Base-by-base conservation (phyloP, 2,329 filamentous ascomycete species). In the Aspergillus melleus region DNA sequence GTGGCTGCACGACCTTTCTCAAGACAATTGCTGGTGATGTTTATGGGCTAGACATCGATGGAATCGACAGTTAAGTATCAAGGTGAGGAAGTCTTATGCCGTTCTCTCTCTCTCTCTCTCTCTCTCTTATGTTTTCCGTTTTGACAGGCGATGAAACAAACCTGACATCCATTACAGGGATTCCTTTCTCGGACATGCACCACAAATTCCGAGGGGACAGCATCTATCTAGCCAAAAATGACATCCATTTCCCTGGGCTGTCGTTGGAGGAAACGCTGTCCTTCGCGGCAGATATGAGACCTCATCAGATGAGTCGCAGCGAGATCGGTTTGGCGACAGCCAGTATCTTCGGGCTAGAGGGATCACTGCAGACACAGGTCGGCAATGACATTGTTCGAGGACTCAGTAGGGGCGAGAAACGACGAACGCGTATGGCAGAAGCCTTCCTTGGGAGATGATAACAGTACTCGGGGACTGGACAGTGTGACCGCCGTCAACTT, bases 181-280 rank as follows among this genome's bases (percentile, higher is more conserved):
- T 61, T 24, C 57, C 55, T 11, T 16, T 78, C 85, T 62, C 55
- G 22, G 54, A 61, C 12, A 63, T 63, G 58, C 51, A 56, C 22
- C 56, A 58, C 16, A 51, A 63, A 10, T 57, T 50, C 44, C 58
- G 61, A 29, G 90, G 90, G 63, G 90, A 94, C 74, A 89, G 88
- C 61, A 91, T 92, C 72, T 93, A 93, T 78, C 91, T 89, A 0
- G 89, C 89, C 58, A 90, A 92, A 73, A 85, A 90, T 47, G 91
- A 94, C 71, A 86, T 90, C 4, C 89, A 92, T 75, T 91, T 92
- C 70, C 88, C 90, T 16, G 84, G 86, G 77, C 77, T 92, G 68
- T 87, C 84, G 1, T 89, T 92, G 29, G 88, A 88, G 55, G 87
- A 92, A 67, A 92, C 90, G 0, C 81, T 92, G 49, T 86, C 84